Evolutionary conservation across 2,329 filamentous ascomycete species (phyloP).

Genomic region (Cyphellophora attinorum): DNA sequence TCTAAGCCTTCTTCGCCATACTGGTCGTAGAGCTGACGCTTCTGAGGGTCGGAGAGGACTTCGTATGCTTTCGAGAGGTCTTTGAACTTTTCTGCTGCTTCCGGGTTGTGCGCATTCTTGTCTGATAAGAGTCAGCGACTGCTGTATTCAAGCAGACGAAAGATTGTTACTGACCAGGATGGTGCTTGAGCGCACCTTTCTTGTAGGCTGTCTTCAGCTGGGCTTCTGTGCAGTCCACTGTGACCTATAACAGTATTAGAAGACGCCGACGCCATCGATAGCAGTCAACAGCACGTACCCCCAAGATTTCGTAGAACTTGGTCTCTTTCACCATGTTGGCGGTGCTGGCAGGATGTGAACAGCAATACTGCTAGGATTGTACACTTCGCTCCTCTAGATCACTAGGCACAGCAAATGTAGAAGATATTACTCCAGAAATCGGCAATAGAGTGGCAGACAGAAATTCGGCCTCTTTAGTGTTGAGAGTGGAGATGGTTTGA

Average conservation of each 20-base stretch:
- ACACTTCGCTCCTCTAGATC: too few relatives aligned
- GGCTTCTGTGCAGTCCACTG: constrained; percentile 56
- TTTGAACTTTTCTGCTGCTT: constrained; percentile 96
- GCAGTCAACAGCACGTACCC: constrained; percentile 28
- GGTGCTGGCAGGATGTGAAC: background rate
- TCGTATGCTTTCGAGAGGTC: constrained; percentile 94
- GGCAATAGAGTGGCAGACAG: too few relatives aligned
- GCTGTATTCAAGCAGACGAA: too few relatives aligned
- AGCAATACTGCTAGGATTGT: too few relatives aligned
- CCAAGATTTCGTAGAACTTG: constrained; percentile 38
- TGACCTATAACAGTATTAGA: background rate
- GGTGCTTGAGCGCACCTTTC: constrained; percentile 77
- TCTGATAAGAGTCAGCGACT: constrained; percentile 53
- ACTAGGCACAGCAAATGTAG: too few relatives aligned
- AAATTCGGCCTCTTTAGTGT: too few relatives aligned
- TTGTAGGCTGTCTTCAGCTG: constrained; percentile 93
- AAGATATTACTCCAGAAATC: too few relatives aligned
- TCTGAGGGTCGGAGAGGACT: constrained; percentile 82
- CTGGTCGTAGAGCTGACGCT: constrained; percentile 87
- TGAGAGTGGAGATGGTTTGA: too few relatives aligned
- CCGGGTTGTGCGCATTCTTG: constrained; percentile 92
- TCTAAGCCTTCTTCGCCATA: constrained; percentile 96
- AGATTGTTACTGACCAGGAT: constrained; percentile 64
- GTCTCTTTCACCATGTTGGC: constrained; percentile 42
- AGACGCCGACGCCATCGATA: background rate